Evolutionary conservation across 2,329 filamentous ascomycete genomes (phyloP), one percentile per base, ranked within the genome.

Genomic region (Apiospora kogelbergensis): DNA sequence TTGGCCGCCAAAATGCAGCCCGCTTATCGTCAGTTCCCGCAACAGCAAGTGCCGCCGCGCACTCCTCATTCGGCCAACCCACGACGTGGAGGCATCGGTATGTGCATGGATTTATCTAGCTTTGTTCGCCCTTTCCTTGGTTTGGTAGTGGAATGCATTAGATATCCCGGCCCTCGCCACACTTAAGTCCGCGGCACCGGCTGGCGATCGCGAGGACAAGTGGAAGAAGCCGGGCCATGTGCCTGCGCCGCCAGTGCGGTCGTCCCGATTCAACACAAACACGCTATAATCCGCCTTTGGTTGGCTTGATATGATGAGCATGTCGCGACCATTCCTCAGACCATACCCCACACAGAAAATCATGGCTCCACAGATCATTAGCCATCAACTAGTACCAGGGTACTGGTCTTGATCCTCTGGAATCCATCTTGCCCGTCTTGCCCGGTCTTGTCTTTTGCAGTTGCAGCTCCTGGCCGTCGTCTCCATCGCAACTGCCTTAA

Each of bases 71-170:
- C 80, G 71, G 76, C 81, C 68, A 83, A 81, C 71, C 84, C 82
- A 76, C 83, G 85, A 72, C 84, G 85, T 73, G 84, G 84, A 73
- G 85, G 84, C 73, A 86, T 86, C 77, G 85, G 85, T 87, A 81
- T 72, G 81, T 78, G 70, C 64, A 48, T 42, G 11, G 26, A 45
- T 63, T 26, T 9, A 46, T 26, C 48, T 45, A 22, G 60, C 67
- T 30, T 30, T 7, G 26, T 26, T 26, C 63, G 42, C 65, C 26
- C 66, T 64, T 65, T 41, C 17, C 42, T 48, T 17, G 63, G 44
- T 48, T 46, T 63, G 24, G 20, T 26, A 9, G 46, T 68, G 26
- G 48, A 26, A 37, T 37, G 53, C 53, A 60, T 11, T 60, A 11
- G 30, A n/a, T 37, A 37, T 33, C 26, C n/a, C 17, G 20, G 7